Conservation (phyloP, 2,329 filamentous ascomycete species). For the Talaromyces sp. region DNA sequence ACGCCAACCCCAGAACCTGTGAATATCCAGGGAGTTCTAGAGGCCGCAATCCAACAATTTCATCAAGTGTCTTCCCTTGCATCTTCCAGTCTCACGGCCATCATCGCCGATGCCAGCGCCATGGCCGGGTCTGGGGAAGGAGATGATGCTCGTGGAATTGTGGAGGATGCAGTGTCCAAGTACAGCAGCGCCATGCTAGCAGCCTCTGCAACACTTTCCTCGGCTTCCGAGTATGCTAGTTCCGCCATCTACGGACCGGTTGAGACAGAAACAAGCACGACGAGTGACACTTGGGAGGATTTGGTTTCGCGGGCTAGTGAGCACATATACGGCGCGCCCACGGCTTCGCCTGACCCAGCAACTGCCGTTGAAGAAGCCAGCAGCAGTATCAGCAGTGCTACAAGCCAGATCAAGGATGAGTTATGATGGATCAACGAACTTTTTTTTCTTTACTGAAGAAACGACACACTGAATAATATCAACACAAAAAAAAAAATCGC, state of each 20-base stretch:
- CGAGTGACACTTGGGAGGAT: slow-evolving; percentile 59
- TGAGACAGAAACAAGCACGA: slow-evolving; percentile 17
- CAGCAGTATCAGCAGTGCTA: slow-evolving; percentile 41
- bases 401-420: slow-evolving; percentile 48
- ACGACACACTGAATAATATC: not conserved
- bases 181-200: slow-evolving; percentile 41
- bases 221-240: slow-evolving; percentile 38
- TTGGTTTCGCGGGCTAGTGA: slow-evolving; percentile 61
- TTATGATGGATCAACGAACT: slow-evolving; percentile 30
- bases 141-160: slow-evolving; percentile 32
- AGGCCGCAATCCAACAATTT: slow-evolving; percentile 32
- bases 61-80: slow-evolving; percentile 31
- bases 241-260: slow-evolving; percentile 32
- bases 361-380: slow-evolving; percentile 43
- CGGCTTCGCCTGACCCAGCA: slow-evolving; percentile 31
- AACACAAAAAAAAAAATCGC: not conserved
- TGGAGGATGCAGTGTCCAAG: slow-evolving; percentile 40
- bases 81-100: slow-evolving; percentile 35
- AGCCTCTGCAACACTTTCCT: slow-evolving; percentile 38
- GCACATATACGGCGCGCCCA: slow-evolving; percentile 62
- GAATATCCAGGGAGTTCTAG: slow-evolving; percentile 29
- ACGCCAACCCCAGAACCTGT: slow-evolving; percentile 35
- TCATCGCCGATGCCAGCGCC: slow-evolving; percentile 37
- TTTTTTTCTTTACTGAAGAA: not conserved
- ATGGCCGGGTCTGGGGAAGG: slow-evolving; percentile 29